A percentile compares a stretch with the other conserved stretches of the same genome.
These are phyloP conservation scores for Neopestalotiopsis clavispora DNA, from an alignment of 2,329 filamentous ascomycete genomes.

Conservation along the genomic window DNA sequence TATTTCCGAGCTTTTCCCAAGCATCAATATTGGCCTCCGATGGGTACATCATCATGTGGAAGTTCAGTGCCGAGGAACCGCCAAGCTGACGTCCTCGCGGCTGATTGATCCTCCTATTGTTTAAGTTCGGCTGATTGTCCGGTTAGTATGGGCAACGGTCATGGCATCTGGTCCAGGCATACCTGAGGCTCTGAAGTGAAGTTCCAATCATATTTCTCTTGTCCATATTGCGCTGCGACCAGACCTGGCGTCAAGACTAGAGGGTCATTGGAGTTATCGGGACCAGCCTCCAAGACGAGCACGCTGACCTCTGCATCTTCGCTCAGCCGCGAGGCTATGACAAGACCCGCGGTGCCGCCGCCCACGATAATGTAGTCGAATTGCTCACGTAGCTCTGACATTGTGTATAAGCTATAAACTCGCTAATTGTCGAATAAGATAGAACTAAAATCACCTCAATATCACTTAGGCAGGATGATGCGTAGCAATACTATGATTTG, in stretches of 20 bases:
- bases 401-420: background rate
- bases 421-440: background rate
- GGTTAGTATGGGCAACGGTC: background rate
- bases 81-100: constrained; percentile 39
- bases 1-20: constrained; percentile 34
- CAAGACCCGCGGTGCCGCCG: constrained; percentile 55
- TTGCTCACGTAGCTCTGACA: constrained; percentile 20
- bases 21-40: constrained; percentile 31
- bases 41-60: constrained; percentile 33
- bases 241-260: constrained; percentile 43
- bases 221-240: constrained; percentile 36
- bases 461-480: too few species aligned
- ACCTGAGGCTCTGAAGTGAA: constrained; percentile 42
- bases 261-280: constrained; percentile 38
- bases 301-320: constrained; percentile 41
- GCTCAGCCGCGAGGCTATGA: constrained; percentile 48
- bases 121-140: constrained; percentile 27
- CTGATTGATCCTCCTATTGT: constrained; percentile 36
- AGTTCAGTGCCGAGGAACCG: constrained; percentile 36
- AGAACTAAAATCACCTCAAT: background rate
- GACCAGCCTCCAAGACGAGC: constrained; percentile 46
- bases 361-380: constrained; percentile 56
- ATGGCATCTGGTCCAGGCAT: constrained; percentile 5
- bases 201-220: constrained; percentile 46
- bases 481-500: too few species aligned